phyloP scores from a whole-genome alignment of 495 filamentous ascomycete genomes.

The Aspergillus kassunensis region DNA sequence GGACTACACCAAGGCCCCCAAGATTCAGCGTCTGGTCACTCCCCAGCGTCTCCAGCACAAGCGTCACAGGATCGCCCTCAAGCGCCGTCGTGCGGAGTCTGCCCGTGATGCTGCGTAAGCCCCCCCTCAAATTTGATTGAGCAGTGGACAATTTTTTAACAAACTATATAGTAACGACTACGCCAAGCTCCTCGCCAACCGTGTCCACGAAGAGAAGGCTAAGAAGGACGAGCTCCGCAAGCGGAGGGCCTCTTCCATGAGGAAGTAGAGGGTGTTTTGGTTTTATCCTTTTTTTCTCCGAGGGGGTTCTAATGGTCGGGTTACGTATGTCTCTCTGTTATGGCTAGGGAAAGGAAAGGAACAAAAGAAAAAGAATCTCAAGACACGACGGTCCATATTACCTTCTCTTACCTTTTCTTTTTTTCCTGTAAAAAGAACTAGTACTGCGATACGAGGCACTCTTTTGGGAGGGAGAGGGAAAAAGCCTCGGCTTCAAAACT shows the following conservation, averaged over 20 bases:
- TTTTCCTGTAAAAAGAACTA: not conserved
- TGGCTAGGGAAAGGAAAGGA: slow-evolving; percentile 23
- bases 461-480: slow-evolving; percentile 10
- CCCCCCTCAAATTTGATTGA: not conserved
- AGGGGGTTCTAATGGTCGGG: slow-evolving; percentile 34
- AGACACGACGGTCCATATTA: not conserved
- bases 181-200: slow-evolving; percentile 86
- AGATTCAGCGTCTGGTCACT: slow-evolving; percentile 98
- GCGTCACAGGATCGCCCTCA: slow-evolving; percentile 93
- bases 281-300: slow-evolving; percentile 15
- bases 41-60: slow-evolving; percentile 99
- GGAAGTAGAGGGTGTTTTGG: slow-evolving; percentile 62
- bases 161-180: slow-evolving; percentile 85
- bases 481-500: not conserved
- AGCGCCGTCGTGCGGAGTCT: slow-evolving; percentile 92
- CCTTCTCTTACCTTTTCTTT: not conserved
- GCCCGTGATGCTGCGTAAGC: slow-evolving; percentile 98
- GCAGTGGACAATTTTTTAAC: too few relatives aligned
- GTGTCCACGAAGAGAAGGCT: slow-evolving; percentile 89
- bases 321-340: slow-evolving; percentile 30
- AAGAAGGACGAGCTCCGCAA: slow-evolving; percentile 90
- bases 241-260: slow-evolving; percentile 93
- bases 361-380: slow-evolving; percentile 17
- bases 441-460: slow-evolving; percentile 1
- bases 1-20: slow-evolving; percentile 98